Conservation (phyloP, 2,329 filamentous ascomycete species). For the Penicillium paneum region DNA sequence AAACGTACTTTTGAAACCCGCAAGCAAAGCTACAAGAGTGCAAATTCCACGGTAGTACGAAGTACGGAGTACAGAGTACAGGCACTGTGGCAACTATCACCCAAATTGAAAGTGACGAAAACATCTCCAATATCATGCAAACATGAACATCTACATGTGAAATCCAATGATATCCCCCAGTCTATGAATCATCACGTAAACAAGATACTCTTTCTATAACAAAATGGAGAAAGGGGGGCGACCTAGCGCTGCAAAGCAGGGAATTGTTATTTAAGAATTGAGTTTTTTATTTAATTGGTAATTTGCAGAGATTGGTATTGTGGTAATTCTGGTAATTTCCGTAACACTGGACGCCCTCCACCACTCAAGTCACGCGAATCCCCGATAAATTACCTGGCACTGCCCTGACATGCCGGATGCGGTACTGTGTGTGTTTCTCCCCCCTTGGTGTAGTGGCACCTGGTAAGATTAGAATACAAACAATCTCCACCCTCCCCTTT, state of each 20-base stretch:
- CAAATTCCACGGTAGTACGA: background rate
- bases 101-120: background rate
- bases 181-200: background rate
- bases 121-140: background rate
- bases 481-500: conserved; percentile 35
- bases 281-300: background rate
- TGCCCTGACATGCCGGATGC: conserved; percentile 12
- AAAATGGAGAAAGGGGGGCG: conserved; percentile 16
- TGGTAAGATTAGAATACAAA: conserved; percentile 17
- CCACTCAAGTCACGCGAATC: background rate
- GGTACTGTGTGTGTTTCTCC: conserved; percentile 19
- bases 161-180: background rate
- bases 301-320: background rate
- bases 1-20: background rate
- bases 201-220: background rate
- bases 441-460: conserved; percentile 16
- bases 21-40: background rate
- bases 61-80: background rate
- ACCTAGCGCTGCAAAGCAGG: conserved; percentile 12
- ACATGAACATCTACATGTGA: background rate
- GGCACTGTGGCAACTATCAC: background rate
- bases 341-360: too few species aligned
- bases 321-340: background rate
- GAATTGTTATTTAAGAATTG: conserved; percentile 5
- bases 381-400: conserved; percentile 1